Evolutionary conservation across 257 asterid species (phyloP).

Genomic region (Knoxia roxburghii): DNA sequence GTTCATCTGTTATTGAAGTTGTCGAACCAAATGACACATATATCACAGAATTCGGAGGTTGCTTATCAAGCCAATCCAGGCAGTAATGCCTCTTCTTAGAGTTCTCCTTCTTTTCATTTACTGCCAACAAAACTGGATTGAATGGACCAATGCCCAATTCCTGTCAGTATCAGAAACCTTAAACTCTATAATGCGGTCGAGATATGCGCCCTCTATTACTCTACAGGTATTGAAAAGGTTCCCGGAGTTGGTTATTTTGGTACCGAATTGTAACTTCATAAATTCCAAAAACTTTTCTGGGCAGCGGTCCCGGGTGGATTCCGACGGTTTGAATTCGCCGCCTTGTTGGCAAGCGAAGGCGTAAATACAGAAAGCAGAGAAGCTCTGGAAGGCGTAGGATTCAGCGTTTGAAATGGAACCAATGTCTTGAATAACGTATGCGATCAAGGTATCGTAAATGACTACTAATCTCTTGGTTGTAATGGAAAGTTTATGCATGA

Average conservation of each 20-base stretch:
- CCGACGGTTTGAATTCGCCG: too few relatives aligned
- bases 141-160: slow-evolving; percentile 39
- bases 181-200: too few relatives aligned
- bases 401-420: slow-evolving; percentile 24
- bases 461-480: slow-evolving; percentile 16
- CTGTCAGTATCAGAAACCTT: background rate
- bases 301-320: too few relatives aligned
- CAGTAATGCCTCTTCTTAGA: slow-evolving; percentile 17
- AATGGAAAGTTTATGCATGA: slow-evolving; percentile 1
- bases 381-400: slow-evolving; percentile 21
- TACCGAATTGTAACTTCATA: too few relatives aligned
- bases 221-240: too few relatives aligned
- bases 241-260: too few relatives aligned
- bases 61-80: slow-evolving; percentile 39
- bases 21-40: slow-evolving; percentile 46
- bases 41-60: slow-evolving; percentile 28
- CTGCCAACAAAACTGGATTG: slow-evolving; percentile 11
- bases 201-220: too few relatives aligned
- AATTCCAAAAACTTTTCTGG: too few relatives aligned
- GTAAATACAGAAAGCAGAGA: slow-evolving; percentile 1
- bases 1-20: slow-evolving; percentile 21
- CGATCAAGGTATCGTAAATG: slow-evolving; percentile 26
- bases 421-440: too few relatives aligned
- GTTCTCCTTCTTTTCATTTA: slow-evolving; percentile 6
- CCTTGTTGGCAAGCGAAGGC: background rate